Evolutionary conservation across 371 early-diverging fungal species (phyloP), one percentile per base, ranked within the genome.

Genomic region (Funneliformis caledonium): DNA sequence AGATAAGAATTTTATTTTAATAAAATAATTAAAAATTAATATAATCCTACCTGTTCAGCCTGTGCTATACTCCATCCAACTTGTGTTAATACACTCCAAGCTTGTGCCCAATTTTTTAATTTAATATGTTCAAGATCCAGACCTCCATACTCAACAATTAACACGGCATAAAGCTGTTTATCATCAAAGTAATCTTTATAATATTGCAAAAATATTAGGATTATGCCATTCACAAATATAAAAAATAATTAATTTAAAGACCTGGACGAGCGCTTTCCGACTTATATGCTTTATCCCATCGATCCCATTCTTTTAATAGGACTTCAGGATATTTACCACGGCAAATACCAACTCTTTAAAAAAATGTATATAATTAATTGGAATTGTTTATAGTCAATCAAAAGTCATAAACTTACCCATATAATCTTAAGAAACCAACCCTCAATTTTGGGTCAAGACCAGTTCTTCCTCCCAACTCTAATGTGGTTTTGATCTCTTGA

Each of bases 51-150:
- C 48, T 72, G 19, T 80, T 80, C 80, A 8, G 80, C 80, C 42
- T 69, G 59, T 60, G 80, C 72, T 45, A 73, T 60, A 33, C 50
- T 37, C 73, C 73, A 80, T 22, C 64, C 80, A n/a, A 80, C 60
- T 73, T 80, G 80, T 45, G 50, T 45, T 16, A 80, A 47, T 9
- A 80, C 14, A 45, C 80, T 80, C 73, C 74, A 72, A 2, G 80
- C 80, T 64, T 80, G 80, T 31, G 19, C 12, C 80, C 80, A 80
- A 48, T 61, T 73, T n/a, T 72, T 80, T 26, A 80, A n/a, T 47
- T 73, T 60, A 5, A 43, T 10, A 14, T 72, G 37, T 31, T 80
- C 80, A 19, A 80, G 42, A 26, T 72, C 73, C 9, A 72, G 1
- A 19, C 80, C 80, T 2, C 80, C 80, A 33, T 80, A 42, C 19